Percentiles rank a stretch among this genome's conserved stretches.
Evolutionary conservation across 768 basidiomycete species (phyloP).

Genomic region (Leucogyrophana mollusca): DNA sequence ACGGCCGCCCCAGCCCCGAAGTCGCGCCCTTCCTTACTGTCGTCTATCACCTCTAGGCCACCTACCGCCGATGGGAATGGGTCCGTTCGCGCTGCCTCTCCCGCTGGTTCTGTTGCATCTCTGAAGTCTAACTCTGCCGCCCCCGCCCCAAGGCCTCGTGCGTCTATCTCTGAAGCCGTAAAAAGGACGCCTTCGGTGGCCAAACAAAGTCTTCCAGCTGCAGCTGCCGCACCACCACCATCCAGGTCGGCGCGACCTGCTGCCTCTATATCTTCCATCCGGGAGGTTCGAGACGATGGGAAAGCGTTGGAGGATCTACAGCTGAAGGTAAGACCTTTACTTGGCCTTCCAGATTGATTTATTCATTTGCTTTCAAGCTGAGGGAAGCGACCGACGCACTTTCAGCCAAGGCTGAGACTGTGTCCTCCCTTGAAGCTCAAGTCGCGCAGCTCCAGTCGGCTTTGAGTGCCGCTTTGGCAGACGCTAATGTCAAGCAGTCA

Average conservation of each 20-base stretch:
- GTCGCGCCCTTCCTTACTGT: conserved; percentile 33
- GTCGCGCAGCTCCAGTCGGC: conserved; percentile 48
- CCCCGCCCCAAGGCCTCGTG: conserved; percentile 53
- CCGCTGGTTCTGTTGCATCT: conserved; percentile 51
- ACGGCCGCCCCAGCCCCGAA: conserved; percentile 34
- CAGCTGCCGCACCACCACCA: conserved; percentile 21
- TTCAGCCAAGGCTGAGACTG: conserved; percentile 47
- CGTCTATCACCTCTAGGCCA: conserved; percentile 20
- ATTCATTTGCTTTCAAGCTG: conserved; percentile 43
- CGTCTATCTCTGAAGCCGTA: conserved; percentile 64
- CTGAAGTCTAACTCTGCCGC: conserved; percentile 38
- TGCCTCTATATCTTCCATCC: conserved; percentile 72
- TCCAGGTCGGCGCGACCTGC: conserved; percentile 46
- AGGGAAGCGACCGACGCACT: conserved; percentile 55
- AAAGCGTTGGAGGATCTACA: conserved; percentile 58
- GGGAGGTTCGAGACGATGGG: conserved; percentile 64
- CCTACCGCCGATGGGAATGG: conserved; percentile 19
- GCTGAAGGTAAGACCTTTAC: conserved; percentile 45
- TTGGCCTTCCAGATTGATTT: neutral
- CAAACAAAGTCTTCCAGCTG: conserved; percentile 37
- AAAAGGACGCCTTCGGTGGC: conserved; percentile 47
- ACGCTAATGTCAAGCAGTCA: conserved; percentile 46
- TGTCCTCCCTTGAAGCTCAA: conserved; percentile 53
- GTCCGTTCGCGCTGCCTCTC: conserved; percentile 50
- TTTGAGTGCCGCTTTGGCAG: conserved; percentile 44